phyloP scores from a whole-genome alignment of 257 asterid genomes.

The Fraxinus cuspidata region DNA sequence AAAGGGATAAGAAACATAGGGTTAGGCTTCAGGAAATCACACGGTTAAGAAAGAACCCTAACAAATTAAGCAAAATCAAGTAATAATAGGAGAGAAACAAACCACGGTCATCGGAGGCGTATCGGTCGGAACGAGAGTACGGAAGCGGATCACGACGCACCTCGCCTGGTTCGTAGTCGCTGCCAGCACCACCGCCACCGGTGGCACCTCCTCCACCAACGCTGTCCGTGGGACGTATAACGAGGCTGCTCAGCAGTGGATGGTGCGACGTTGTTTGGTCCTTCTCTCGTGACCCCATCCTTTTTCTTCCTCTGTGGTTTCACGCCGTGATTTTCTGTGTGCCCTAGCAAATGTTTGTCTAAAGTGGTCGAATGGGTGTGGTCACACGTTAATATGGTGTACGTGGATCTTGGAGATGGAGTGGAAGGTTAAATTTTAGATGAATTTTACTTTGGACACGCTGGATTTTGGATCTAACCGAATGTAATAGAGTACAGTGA shows the following conservation, averaged over 20 bases:
- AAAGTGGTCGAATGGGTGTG: not conserved
- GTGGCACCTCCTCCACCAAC: conserved; percentile 42
- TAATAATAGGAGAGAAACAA: conserved; percentile 23
- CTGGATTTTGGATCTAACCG: no score
- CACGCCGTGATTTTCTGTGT: not conserved
- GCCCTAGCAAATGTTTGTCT: not conserved
- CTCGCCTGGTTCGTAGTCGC: conserved; percentile 95
- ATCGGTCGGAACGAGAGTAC: conserved; percentile 66
- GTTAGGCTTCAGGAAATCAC: conserved; percentile 17
- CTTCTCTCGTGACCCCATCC: conserved; percentile 77
- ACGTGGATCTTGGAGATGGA: not conserved
- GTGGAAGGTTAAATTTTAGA: not conserved
- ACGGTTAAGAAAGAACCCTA: not conserved
- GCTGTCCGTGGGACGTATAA: conserved; percentile 66
- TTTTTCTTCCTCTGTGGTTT: conserved; percentile 18
- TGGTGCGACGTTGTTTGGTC: conserved; percentile 65
- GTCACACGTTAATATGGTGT: not conserved
- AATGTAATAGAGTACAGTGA: no score
- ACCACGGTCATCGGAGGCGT: conserved; percentile 57
- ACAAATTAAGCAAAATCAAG: not conserved
- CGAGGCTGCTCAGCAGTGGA: conserved; percentile 76
- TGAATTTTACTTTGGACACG: no score
- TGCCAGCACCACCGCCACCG: conserved; percentile 43
- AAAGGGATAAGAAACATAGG: not conserved
- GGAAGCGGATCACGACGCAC: conserved; percentile 81